phyloP scores from a whole-genome alignment of 257 asterid genomes.

The Solanum arcanum region DNA sequence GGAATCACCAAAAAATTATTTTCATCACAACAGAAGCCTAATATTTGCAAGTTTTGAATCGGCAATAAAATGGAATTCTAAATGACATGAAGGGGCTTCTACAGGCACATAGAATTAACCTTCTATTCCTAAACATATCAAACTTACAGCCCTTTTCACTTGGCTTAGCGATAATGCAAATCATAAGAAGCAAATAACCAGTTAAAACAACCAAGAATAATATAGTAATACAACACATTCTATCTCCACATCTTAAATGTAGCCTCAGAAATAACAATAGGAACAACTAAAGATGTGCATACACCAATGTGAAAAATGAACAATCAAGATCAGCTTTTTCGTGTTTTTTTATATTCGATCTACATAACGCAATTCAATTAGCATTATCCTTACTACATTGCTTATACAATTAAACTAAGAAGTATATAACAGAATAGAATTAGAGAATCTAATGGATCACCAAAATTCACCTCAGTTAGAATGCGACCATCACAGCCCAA shows the following conservation, averaged over 20 bases:
- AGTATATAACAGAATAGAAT: neutral
- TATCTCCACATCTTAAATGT: neutral
- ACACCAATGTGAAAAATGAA: neutral
- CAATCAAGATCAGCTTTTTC: neutral
- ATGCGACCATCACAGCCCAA: constrained; percentile 36
- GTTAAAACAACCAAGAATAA: neutral
- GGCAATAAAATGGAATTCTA: neutral
- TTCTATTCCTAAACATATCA: neutral
- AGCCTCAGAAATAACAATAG: neutral
- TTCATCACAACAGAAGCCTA: neutral
- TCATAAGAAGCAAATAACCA: neutral
- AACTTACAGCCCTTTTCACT: neutral
- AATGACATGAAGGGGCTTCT: neutral
- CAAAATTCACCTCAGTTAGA: neutral
- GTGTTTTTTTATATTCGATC: neutral
- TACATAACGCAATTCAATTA: neutral
- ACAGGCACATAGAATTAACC: neutral
- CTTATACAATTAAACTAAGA: neutral
- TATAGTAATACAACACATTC: neutral
- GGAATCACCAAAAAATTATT: neutral
- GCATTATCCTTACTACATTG: neutral
- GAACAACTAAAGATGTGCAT: neutral
- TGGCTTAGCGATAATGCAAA: neutral
- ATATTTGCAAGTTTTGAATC: neutral
- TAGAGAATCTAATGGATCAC: neutral